phyloP scores from a whole-genome alignment of 176 grass and related monocot genomes.

The Cenchrus purpureus region DNA sequence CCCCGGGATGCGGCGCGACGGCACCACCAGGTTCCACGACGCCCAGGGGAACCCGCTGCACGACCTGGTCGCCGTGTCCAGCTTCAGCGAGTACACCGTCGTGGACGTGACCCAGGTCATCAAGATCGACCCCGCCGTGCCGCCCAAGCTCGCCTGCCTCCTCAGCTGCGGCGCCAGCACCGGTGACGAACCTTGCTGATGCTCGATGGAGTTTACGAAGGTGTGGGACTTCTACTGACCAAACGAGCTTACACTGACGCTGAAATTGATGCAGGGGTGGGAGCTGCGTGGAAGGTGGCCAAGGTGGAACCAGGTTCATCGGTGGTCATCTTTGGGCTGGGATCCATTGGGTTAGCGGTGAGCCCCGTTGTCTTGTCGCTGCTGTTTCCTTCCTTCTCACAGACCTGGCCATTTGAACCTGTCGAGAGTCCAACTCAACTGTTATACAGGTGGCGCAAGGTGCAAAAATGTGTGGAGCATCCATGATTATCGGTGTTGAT shows the following conservation, averaged over 20 bases:
- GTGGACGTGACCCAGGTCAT: conserved; percentile 63
- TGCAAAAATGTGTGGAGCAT: conserved; percentile 60
- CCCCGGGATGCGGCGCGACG: conserved; percentile 70
- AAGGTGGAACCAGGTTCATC: conserved; percentile 60
- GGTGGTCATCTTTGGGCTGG: conserved; percentile 71
- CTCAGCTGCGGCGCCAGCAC: conserved; percentile 72
- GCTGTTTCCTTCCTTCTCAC: neutral
- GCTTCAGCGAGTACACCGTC: conserved; percentile 88
- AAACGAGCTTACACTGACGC: neutral
- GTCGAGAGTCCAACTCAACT: neutral
- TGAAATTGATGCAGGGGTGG: conserved; percentile 47
- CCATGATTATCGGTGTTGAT: conserved; percentile 67
- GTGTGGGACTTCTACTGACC: neutral
- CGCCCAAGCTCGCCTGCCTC: conserved; percentile 68
- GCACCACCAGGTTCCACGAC: conserved; percentile 65
- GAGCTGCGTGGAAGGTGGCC: conserved; percentile 72
- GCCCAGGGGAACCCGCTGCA: conserved; percentile 46
- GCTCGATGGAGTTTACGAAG: neutral
- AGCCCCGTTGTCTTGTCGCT: neutral
- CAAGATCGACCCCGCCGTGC: conserved; percentile 55
- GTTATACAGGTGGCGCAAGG: conserved; percentile 60
- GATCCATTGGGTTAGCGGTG: conserved; percentile 73
- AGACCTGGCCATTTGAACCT: neutral
- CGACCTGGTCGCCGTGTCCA: conserved; percentile 60
- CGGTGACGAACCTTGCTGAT: conserved; percentile 19